These are phyloP conservation scores for Erysiphe neolycopersici DNA, from an alignment of 2,329 filamentous ascomycete genomes.

Conservation along the genomic window DNA sequence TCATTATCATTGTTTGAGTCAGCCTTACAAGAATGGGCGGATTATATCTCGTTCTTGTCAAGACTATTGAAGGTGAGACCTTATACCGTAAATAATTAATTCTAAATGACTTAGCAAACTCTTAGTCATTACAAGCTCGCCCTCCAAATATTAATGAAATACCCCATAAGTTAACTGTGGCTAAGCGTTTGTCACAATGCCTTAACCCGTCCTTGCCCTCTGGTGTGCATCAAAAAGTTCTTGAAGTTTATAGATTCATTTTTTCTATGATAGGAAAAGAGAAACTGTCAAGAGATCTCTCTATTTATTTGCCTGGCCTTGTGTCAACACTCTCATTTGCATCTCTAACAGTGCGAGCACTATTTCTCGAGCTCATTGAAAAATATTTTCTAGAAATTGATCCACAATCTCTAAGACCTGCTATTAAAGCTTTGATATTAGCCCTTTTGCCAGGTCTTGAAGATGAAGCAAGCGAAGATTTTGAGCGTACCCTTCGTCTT, in stretches of 20 bases:
- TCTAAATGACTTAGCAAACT: conserved; percentile 8
- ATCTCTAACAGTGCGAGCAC: conserved; percentile 65
- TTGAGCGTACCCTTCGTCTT: conserved; percentile 60
- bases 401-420: conserved; percentile 47
- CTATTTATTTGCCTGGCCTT: conserved; percentile 71
- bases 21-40: conserved; percentile 90
- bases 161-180: conserved; percentile 57
- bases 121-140: conserved; percentile 67
- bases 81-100: background rate
- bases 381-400: conserved; percentile 50
- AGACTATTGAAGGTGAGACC: conserved; percentile 53
- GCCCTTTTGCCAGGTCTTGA: conserved; percentile 78
- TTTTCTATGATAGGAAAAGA: conserved; percentile 67
- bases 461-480: conserved; percentile 92
- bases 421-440: conserved; percentile 70
- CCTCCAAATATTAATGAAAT: conserved; percentile 44
- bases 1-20: conserved; percentile 78
- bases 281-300: conserved; percentile 54
- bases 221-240: conserved; percentile 86
- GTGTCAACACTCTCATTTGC: conserved; percentile 81
- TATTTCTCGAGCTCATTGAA: conserved; percentile 66
- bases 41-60: conserved; percentile 93
- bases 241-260: conserved; percentile 79
- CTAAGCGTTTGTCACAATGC: conserved; percentile 83
- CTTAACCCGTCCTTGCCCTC: conserved; percentile 80